These are phyloP conservation scores for Durotheca rogersii DNA, from an alignment of 495 filamentous ascomycete genomes.

Conservation along the genomic window DNA sequence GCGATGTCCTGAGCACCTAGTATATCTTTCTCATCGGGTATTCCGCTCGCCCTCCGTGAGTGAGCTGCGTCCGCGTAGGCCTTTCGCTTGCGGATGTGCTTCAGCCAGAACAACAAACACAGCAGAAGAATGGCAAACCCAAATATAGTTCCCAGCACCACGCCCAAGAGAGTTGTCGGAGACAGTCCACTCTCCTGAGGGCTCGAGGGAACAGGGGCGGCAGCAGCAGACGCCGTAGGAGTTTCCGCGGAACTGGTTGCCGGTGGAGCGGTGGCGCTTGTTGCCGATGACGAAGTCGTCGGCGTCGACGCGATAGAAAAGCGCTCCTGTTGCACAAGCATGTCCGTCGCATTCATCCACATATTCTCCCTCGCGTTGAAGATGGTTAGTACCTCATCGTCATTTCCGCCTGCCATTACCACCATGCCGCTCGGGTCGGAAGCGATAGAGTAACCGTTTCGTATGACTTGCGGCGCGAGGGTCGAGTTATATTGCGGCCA, in stretches of 20 bases:
- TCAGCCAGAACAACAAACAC: slow-evolving; percentile 65
- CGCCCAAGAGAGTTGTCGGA: slow-evolving; percentile 68
- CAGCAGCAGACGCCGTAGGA: slow-evolving; percentile 36
- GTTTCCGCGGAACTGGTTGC: slow-evolving; percentile 27
- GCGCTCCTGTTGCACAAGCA: slow-evolving; percentile 55
- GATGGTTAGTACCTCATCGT: slow-evolving; percentile 65
- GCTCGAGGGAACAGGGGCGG: slow-evolving; percentile 10
- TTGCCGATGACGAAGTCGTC: slow-evolving; percentile 44
- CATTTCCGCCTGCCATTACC: slow-evolving; percentile 74
- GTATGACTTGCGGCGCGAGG: slow-evolving; percentile 61
- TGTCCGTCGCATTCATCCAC: slow-evolving; percentile 74
- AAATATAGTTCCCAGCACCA: slow-evolving; percentile 74
- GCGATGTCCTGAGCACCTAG: slow-evolving; percentile 55
- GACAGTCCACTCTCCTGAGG: slow-evolving; percentile 38
- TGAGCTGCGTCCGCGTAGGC: slow-evolving; percentile 48
- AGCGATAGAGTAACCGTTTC: slow-evolving; percentile 50
- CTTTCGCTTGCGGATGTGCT: slow-evolving; percentile 54
- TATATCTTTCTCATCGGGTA: slow-evolving; percentile 55
- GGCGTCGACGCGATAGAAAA: slow-evolving; percentile 39
- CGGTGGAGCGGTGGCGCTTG: slow-evolving; percentile 35
- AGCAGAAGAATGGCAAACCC: slow-evolving; percentile 70
- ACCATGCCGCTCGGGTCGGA: slow-evolving; percentile 60
- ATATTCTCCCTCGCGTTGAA: slow-evolving; percentile 77
- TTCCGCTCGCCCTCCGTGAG: slow-evolving; percentile 51
- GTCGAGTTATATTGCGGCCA: slow-evolving; percentile 80